A percentile compares a stretch with the other conserved stretches of the same genome.
Conservation (phyloP, 768 basidiomycete species). For the Lentinula boryana region DNA sequence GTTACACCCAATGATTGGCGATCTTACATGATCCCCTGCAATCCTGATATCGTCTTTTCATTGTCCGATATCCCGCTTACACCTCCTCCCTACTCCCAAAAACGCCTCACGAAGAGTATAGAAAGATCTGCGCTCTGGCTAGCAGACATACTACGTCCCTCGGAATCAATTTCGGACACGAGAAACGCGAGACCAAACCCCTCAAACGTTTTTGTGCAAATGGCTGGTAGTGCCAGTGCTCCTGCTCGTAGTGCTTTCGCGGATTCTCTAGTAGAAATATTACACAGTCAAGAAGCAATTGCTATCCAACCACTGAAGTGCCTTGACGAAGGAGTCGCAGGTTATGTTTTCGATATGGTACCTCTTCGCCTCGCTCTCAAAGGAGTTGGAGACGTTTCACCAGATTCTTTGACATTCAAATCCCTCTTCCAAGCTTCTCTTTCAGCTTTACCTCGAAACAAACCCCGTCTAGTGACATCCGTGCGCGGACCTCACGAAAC, state of each 20-base stretch:
- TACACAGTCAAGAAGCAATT: conserved; percentile 51
- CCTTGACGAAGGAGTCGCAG: conserved; percentile 64
- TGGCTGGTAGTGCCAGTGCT: conserved; percentile 54
- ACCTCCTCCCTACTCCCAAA: conserved; percentile 64
- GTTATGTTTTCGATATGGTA: conserved; percentile 68
- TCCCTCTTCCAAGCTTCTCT: conserved; percentile 60
- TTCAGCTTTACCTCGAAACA: conserved; percentile 38
- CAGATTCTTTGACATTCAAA: conserved; percentile 14
- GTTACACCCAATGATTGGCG: conserved; percentile 52
- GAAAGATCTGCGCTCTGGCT: conserved; percentile 69
- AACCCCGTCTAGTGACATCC: conserved; percentile 59
- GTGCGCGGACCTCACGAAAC: conserved; percentile 68
- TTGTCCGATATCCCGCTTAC: conserved; percentile 69
- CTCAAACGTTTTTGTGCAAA: conserved; percentile 58
- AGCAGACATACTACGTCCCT: conserved; percentile 39
- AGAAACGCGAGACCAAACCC: conserved; percentile 11
- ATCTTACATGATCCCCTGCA: conserved; percentile 40
- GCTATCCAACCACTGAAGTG: conserved; percentile 41
- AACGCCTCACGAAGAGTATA: conserved; percentile 69
- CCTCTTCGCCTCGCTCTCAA: conserved; percentile 32
- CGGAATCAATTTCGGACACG: not conserved
- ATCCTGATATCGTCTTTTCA: conserved; percentile 68
- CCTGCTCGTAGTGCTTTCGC: conserved; percentile 65
- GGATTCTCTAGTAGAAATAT: conserved; percentile 44
- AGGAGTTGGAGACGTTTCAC: conserved; percentile 19